Evolutionary conservation across 495 filamentous ascomycete genomes (phyloP), one percentile per base, ranked within the genome.

Genomic region (Arthonia radiata): DNA sequence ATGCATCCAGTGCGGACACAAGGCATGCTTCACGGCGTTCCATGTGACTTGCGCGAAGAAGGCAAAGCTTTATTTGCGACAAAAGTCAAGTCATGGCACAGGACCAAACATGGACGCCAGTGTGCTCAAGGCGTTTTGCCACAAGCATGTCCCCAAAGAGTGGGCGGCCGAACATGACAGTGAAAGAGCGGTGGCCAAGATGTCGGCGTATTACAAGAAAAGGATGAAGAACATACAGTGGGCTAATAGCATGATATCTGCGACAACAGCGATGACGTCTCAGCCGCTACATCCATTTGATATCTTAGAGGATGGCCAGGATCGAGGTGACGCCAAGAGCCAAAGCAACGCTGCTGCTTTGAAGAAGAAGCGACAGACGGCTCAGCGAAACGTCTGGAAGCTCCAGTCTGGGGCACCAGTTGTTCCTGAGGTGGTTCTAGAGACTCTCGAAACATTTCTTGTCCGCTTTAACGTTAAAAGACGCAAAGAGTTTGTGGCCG

Each of bases 1-100:
- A 18, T 93, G 83, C 36, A 90, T 99, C 30, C 86, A 99, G 49
- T 99, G 86, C 50, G 80, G 81, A 30, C 93, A 94, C 50, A 94
- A 91, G 45, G 74, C 69, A 32, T 99, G 86, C 47, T 99, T 82
- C 41, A 67, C 79, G 39, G 86, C 86, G n/a, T 99, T 94, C 49
- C 86, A 99, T 47, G 86, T 94, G 16, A 93, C 83, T 4, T 99
- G 86, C 42, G 86, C 83, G 7, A 67, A 89, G 21, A 59, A 78
- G 34, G 76, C 81, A 19, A 68, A 73, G 33, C 66, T 99, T 0
- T 91, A 75, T 44, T 54, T 99, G 31, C 90, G 83, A 54, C 94
- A 93, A 83, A 94, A 93, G 48, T 77, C 79, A 25, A 71, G 62
- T 25, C 75, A 86, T 33, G 77, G 78, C 5, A 61, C 59, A 5